Evolutionary conservation across 2,329 filamentous ascomycete species (phyloP).

Genomic region (Rachicladosporium sp.): DNA sequence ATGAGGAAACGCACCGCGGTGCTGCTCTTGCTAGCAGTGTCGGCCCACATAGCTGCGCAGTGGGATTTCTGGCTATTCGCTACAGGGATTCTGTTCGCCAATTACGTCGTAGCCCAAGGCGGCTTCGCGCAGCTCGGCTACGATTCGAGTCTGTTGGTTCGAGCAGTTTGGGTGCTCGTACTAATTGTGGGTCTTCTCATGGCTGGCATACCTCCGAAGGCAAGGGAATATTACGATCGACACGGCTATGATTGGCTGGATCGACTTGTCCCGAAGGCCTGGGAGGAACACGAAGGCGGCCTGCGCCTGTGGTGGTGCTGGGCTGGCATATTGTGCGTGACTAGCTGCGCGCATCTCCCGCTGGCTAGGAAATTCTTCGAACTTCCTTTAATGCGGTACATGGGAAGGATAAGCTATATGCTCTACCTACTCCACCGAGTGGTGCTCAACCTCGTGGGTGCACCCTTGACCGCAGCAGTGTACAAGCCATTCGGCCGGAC

Average conservation of each 20-base stretch:
- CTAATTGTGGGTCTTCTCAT: conserved; percentile 1
- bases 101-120: conserved; percentile 2
- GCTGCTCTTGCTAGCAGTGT: background rate
- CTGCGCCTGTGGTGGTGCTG: conserved; percentile 3
- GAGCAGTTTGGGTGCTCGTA: conserved; percentile 1
- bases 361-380: conserved; percentile 3
- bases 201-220: conserved; percentile 3
- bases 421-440: conserved; percentile 8
- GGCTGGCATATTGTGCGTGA: conserved; percentile 3
- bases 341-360: conserved; percentile 3
- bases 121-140: conserved; percentile 2
- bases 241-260: conserved; percentile 3
- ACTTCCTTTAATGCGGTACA: conserved; percentile 1
- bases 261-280: conserved; percentile 1
- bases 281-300: background rate
- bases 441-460: conserved; percentile 5
- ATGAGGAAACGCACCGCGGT: background rate
- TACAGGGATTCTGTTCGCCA: conserved; percentile 2
- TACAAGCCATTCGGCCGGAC: conserved; percentile 3
- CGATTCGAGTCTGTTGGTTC: background rate
- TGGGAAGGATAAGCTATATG: conserved; percentile 8
- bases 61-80: conserved; percentile 6
- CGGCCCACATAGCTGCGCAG: background rate
- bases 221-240: background rate
- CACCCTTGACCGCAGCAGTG: background rate